phyloP scores from a whole-genome alignment of 768 basidiomycete genomes.

The Rhodotorula taiwanensis region DNA sequence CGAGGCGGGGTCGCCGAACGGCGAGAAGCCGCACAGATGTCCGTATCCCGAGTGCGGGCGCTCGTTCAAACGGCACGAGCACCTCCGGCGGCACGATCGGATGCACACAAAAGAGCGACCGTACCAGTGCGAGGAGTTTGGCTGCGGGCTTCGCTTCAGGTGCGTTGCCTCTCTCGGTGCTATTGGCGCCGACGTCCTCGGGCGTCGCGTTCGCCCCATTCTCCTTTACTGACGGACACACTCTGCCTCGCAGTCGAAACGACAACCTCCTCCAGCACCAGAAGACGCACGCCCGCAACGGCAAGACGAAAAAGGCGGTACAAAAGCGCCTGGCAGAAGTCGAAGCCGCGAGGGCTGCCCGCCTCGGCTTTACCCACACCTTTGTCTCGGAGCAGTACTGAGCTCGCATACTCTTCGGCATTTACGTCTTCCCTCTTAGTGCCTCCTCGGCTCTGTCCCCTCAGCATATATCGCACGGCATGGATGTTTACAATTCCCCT shows the following conservation, averaged over 20 bases:
- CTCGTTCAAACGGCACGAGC: constrained; percentile 35
- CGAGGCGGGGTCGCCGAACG: not conserved
- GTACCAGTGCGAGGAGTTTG: constrained; percentile 29
- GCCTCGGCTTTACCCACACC: not conserved
- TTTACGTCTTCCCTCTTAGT: no score
- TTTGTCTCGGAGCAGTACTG: not conserved
- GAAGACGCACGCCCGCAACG: constrained; percentile 63
- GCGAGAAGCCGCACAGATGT: constrained; percentile 24
- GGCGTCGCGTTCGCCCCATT: not conserved
- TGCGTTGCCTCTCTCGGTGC: not conserved
- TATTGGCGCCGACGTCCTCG: no score
- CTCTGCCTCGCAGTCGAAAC: constrained; percentile 20
- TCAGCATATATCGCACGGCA: no score
- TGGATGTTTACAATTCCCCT: no score
- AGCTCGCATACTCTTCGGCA: no score
- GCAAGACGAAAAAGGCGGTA: constrained; percentile 6
- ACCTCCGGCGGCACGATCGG: constrained; percentile 36
- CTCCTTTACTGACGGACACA: not conserved
- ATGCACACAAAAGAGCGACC: constrained; percentile 38
- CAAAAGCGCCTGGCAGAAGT: no score
- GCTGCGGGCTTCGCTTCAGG: constrained; percentile 32
- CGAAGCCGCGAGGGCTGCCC: no score
- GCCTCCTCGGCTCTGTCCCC: no score
- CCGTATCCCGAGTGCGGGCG: constrained; percentile 19
- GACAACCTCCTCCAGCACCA: constrained; percentile 84